Evolutionary conservation across 768 basidiomycete species (phyloP).

Genomic region (Suillus cothurnatus): DNA sequence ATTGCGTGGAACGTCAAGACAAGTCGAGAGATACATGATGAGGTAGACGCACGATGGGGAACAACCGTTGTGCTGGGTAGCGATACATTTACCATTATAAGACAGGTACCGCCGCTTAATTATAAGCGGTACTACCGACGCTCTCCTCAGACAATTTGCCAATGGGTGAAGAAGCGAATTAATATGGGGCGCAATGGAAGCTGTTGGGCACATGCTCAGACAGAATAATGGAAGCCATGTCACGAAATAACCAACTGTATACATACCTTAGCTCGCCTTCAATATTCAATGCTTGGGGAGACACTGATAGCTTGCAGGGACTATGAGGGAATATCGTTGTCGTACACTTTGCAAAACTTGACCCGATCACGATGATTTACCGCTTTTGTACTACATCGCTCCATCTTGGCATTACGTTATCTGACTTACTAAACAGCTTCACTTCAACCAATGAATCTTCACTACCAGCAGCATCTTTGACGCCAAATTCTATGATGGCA

Average conservation of each 20-base stretch:
- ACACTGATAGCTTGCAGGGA: not conserved
- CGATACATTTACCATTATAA: slow-evolving; percentile 3
- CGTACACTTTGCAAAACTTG: not conserved
- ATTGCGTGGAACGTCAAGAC: not conserved
- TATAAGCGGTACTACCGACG: not conserved
- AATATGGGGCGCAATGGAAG: not conserved
- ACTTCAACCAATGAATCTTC: not conserved
- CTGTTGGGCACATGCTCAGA: not conserved
- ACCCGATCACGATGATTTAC: not conserved
- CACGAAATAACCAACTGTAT: not conserved
- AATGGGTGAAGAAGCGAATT: not conserved
- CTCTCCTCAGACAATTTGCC: not conserved
- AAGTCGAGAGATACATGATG: not conserved
- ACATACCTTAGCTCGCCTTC: not conserved
- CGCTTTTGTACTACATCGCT: not conserved
- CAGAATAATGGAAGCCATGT: not conserved
- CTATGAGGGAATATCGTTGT: not conserved
- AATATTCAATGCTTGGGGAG: not conserved
- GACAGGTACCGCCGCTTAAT: too few relatives aligned
- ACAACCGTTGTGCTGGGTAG: slow-evolving; percentile 12
- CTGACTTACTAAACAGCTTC: not conserved
- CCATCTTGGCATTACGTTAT: not conserved
- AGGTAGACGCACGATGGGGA: slow-evolving; percentile 29
- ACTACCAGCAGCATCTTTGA: not conserved
- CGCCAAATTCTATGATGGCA: slow-evolving; percentile 33